Evolutionary conservation across 352 stramenopile genomes (phyloP).

Genomic region (Pythium utonaiense): DNA sequence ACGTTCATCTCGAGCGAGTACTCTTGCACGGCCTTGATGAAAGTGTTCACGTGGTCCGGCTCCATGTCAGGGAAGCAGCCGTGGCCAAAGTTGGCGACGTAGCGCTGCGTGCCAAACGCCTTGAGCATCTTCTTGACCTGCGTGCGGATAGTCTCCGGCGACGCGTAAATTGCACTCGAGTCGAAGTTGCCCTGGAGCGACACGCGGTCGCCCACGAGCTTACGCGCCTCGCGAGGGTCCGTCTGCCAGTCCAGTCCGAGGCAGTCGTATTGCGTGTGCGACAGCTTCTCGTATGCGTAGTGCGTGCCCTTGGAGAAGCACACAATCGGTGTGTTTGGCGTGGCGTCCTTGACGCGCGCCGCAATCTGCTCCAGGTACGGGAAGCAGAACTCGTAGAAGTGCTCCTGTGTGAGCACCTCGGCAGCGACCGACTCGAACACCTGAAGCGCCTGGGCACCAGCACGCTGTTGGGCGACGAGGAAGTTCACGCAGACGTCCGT

Average conservation of each 20-base stretch:
- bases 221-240: conserved; percentile 84
- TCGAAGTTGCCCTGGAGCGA: conserved; percentile 93
- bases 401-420: conserved; percentile 90
- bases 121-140: conserved; percentile 93
- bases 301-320: conserved; percentile 86
- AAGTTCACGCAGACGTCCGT: conserved; percentile 96
- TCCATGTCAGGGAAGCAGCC: conserved; percentile 96
- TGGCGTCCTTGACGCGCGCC: conserved; percentile 68
- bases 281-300: conserved; percentile 72
- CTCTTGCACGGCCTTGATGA: conserved; percentile 96
- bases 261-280: conserved; percentile 92
- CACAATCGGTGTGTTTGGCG: conserved; percentile 63
- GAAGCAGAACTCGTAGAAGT: conserved; percentile 95
- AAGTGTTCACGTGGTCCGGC: conserved; percentile 90
- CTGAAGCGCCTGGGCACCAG: conserved; percentile 93
- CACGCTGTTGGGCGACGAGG: conserved; percentile 91
- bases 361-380: conserved; percentile 87
- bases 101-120: conserved; percentile 91
- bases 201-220: conserved; percentile 65
- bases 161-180: conserved; percentile 85
- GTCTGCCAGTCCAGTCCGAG: conserved; percentile 93
- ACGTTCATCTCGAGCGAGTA: conserved; percentile 87
- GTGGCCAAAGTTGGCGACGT: conserved; percentile 98
- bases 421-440: conserved; percentile 98
- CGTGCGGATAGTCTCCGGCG: conserved; percentile 78